phyloP scores from a whole-genome alignment of 1,284 basidiomycete genomes.

The Cutaneotrichosporon cavernicola region DNA sequence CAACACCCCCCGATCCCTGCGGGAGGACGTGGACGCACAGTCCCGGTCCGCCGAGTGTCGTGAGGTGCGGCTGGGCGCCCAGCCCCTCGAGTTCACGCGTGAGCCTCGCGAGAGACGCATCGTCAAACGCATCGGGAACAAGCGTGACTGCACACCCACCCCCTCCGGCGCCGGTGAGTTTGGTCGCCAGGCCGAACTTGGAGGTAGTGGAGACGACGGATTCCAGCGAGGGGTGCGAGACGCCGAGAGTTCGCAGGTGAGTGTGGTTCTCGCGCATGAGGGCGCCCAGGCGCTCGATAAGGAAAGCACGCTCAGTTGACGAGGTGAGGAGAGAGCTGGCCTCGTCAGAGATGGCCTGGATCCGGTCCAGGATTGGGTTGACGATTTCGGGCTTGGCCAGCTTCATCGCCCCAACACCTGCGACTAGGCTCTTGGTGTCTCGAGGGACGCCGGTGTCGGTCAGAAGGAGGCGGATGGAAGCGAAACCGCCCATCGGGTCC shows the following conservation, averaged over 20 bases:
- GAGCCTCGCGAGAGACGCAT: constrained; percentile 61
- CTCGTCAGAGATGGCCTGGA: constrained; percentile 78
- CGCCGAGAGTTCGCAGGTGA: constrained; percentile 83
- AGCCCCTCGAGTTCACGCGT: constrained; percentile 62
- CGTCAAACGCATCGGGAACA: constrained; percentile 79
- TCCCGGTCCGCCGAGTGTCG: constrained; percentile 88
- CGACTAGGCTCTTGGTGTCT: constrained; percentile 92
- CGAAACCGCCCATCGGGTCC: constrained; percentile 81
- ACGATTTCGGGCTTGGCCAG: constrained; percentile 74
- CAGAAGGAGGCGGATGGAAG: constrained; percentile 74
- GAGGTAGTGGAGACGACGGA: constrained; percentile 70
- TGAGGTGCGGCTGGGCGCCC: constrained; percentile 82
- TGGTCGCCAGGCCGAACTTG: constrained; percentile 70
- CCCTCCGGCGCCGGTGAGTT: constrained; percentile 97
- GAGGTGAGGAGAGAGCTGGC: constrained; percentile 72
- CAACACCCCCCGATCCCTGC: not conserved
- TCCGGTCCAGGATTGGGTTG: constrained; percentile 67
- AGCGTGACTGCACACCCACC: constrained; percentile 97
- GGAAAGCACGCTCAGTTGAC: constrained; percentile 57
- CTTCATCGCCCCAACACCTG: constrained; percentile 62
- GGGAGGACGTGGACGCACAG: constrained; percentile 48
- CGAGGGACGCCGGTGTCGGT: constrained; percentile 90
- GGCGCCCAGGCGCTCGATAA: constrained; percentile 56
- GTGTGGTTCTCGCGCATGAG: constrained; percentile 87
- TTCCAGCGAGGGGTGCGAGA: constrained; percentile 87